Percentiles rank a stretch among this genome's conserved stretches.
These are phyloP conservation scores for Gastrodia elata DNA, from an alignment of 106 monocot genomes.

Conservation along the genomic window DNA sequence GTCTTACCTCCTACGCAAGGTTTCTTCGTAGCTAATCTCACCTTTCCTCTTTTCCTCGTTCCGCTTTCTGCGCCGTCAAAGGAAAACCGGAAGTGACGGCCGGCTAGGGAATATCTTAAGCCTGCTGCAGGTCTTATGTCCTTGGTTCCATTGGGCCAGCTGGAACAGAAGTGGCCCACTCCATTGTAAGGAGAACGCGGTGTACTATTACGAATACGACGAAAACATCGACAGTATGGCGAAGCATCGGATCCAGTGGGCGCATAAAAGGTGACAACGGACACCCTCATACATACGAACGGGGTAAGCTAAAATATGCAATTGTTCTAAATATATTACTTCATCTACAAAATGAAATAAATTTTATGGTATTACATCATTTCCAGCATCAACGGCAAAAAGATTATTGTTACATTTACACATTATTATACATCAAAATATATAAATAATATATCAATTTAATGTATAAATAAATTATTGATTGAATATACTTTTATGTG, in stretches of 20 bases:
- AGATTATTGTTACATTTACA: no score
- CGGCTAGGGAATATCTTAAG: slow-evolving; percentile 2
- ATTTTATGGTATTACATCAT: no score
- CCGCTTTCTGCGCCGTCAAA: not conserved
- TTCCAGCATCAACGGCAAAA: no score
- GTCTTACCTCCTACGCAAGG: not conserved
- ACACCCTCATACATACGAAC: not conserved
- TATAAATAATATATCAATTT: no score
- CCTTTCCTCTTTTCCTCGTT: not conserved
- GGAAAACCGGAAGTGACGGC: not conserved
- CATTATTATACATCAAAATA: no score
- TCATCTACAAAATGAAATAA: no score
- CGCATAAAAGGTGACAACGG: not conserved
- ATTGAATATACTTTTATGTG: no score
- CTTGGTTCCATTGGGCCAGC: not conserved
- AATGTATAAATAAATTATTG: no score
- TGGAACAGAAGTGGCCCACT: not conserved
- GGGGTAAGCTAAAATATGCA: no score
- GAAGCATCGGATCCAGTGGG: not conserved
- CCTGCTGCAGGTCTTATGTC: not conserved
- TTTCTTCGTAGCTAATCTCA: not conserved
- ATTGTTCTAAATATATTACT: no score
- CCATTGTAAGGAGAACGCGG: not conserved
- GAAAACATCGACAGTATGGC: not conserved
- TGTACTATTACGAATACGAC: not conserved